Evolutionary conservation across 345 rosid genomes (phyloP).

Genomic region (Alliaria petiolata): DNA sequence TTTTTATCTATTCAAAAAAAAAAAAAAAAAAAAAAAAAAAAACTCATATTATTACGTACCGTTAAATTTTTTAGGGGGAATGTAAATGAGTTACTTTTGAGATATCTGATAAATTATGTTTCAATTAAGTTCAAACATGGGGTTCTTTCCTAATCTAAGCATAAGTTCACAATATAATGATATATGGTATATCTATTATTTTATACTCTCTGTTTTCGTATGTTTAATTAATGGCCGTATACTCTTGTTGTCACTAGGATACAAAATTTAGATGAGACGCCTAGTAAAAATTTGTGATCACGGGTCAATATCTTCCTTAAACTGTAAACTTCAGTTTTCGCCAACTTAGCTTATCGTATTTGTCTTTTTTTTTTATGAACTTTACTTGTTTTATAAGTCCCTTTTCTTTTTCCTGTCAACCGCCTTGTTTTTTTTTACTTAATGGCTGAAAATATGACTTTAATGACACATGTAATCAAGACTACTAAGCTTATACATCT

Average conservation of each 20-base stretch:
- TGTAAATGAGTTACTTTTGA: not conserved
- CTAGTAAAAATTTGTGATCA: not conserved
- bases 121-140: not conserved
- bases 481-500: not conserved
- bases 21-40: too few species aligned
- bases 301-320: not conserved
- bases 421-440: not conserved
- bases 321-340: not conserved
- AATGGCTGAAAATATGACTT: not conserved
- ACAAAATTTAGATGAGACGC: not conserved
- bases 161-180: too few species aligned
- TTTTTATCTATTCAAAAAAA: too few species aligned
- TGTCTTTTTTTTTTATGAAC: constrained; percentile 1
- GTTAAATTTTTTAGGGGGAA: not conserved
- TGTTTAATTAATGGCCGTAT: not conserved
- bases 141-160: not conserved
- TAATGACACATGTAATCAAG: constrained; percentile 12
- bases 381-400: constrained; percentile 2
- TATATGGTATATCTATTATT: not conserved
- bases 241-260: not conserved
- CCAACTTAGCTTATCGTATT: not conserved
- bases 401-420: not conserved
- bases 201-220: not conserved
- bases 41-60: not conserved
- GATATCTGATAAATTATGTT: not conserved